These are phyloP conservation scores for Calonectria fujianensis DNA, from an alignment of 2,329 filamentous ascomycete genomes.

Conservation along the genomic window DNA sequence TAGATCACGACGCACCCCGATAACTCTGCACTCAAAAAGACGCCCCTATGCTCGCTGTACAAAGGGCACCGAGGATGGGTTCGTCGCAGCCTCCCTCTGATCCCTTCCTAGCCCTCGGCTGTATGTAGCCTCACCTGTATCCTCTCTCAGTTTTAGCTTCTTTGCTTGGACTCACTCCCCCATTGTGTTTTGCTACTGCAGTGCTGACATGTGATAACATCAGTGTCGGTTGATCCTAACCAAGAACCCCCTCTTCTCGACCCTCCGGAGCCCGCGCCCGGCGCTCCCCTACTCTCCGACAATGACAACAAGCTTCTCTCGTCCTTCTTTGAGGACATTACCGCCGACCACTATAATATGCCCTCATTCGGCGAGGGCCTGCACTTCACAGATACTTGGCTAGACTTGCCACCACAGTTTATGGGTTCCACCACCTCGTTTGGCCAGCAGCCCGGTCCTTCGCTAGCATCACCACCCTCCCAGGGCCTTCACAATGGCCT, in stretches of 20 bases:
- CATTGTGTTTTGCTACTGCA: background rate
- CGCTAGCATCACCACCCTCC: slow-evolving; percentile 50
- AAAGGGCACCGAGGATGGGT: slow-evolving; percentile 74
- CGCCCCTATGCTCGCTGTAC: slow-evolving; percentile 75
- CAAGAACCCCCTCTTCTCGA: slow-evolving; percentile 69
- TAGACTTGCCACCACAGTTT: slow-evolving; percentile 77
- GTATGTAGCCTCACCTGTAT: slow-evolving; percentile 67
- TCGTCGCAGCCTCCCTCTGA: slow-evolving; percentile 73
- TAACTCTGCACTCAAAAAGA: slow-evolving; percentile 48
- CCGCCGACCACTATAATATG: slow-evolving; percentile 69
- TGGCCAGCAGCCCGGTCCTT: slow-evolving; percentile 69
- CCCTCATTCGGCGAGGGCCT: slow-evolving; percentile 71
- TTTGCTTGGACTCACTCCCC: slow-evolving; percentile 6
- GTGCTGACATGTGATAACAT: slow-evolving; percentile 56
- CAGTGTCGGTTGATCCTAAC: slow-evolving; percentile 67
- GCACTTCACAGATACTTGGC: slow-evolving; percentile 71
- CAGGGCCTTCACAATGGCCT: slow-evolving; percentile 49
- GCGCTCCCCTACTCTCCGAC: slow-evolving; percentile 79
- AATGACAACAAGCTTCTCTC: slow-evolving; percentile 76
- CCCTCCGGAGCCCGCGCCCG: slow-evolving; percentile 78
- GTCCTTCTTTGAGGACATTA: slow-evolving; percentile 74
- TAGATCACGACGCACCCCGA: slow-evolving; percentile 37
- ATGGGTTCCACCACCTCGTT: slow-evolving; percentile 80
- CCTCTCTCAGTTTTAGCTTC: background rate
- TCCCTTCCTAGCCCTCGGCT: slow-evolving; percentile 78